These are phyloP conservation scores for Malbranchea zuffiana DNA, from an alignment of 2,329 filamentous ascomycete species.

Conservation along the genomic window DNA sequence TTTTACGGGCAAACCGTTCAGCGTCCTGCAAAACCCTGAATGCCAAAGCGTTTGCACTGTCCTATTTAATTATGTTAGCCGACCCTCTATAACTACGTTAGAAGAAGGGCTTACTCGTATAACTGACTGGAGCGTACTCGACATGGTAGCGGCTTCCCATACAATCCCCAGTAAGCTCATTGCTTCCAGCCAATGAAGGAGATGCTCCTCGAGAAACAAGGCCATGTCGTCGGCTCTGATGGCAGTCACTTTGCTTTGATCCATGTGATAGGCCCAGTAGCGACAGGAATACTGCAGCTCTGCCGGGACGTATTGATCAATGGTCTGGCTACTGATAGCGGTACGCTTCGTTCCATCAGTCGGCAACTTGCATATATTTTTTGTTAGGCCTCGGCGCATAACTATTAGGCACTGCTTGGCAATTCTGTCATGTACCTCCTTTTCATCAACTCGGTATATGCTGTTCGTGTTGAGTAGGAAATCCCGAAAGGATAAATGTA, in stretches of 20 bases:
- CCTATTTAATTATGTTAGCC: conserved; percentile 11
- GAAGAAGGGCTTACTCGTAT: conserved; percentile 10
- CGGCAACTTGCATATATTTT: conserved; percentile 10
- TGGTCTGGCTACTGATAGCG: conserved; percentile 1
- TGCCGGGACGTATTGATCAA: conserved; percentile 12
- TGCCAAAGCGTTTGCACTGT: background rate
- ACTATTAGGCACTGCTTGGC: conserved; percentile 19
- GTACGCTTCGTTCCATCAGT: background rate
- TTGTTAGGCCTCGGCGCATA: conserved; percentile 6
- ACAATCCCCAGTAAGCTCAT: conserved; percentile 20
- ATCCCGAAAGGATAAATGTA: conserved; percentile 22
- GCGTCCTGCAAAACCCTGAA: conserved; percentile 6
- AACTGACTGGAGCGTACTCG: background rate
- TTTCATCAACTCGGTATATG: conserved; percentile 23
- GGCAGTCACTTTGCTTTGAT: conserved; percentile 4
- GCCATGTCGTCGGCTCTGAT: conserved; percentile 5
- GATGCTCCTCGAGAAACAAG: conserved; percentile 7
- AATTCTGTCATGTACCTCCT: conserved; percentile 20
- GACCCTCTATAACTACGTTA: conserved; percentile 15
- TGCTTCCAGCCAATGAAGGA: conserved; percentile 13
- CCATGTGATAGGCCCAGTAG: conserved; percentile 19
- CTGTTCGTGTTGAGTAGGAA: conserved; percentile 19
- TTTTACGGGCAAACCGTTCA: conserved; percentile 3
- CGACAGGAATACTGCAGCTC: conserved; percentile 18
- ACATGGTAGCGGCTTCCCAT: conserved; percentile 15